Evolutionary conservation across 2,329 filamentous ascomycete genomes (phyloP).

Genomic region (Hymenoscyphus fraxineus): DNA sequence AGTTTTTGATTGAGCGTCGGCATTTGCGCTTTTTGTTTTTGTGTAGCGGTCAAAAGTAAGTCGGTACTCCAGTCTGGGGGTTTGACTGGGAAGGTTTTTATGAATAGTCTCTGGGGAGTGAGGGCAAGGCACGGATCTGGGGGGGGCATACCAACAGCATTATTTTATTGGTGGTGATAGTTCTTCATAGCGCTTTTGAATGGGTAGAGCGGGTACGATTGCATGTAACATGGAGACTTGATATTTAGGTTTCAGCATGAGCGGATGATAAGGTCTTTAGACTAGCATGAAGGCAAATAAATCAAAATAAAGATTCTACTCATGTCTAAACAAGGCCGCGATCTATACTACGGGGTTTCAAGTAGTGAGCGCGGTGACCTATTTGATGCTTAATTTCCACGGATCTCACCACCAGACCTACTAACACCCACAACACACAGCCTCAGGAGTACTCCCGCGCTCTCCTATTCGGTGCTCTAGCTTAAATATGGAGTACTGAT

Average conservation of each 20-base stretch:
- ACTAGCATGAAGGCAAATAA: not conserved
- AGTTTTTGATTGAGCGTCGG: conserved; percentile 21
- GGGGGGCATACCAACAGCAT: conserved; percentile 2
- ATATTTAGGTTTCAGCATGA: not conserved
- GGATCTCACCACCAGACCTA: too few species aligned
- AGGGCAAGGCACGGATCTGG: not conserved
- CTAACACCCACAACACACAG: too few species aligned
- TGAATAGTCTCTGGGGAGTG: not conserved
- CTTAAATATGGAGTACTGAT: too few species aligned
- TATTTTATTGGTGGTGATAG: not conserved
- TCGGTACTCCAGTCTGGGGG: not conserved
- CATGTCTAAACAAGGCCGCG: not conserved
- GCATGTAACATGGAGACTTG: not conserved
- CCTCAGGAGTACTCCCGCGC: too few species aligned
- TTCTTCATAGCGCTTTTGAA: conserved; percentile 1
- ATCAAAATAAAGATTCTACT: not conserved
- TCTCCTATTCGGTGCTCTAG: too few species aligned
- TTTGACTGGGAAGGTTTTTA: not conserved
- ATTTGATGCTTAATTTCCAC: not conserved
- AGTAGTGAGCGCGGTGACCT: too few species aligned
- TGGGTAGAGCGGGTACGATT: not conserved
- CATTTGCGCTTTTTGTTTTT: conserved; percentile 27
- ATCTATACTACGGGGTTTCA: not conserved
- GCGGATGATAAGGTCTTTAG: not conserved
- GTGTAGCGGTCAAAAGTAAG: conserved; percentile 19